Evolutionary conservation across 2,329 filamentous ascomycete species (phyloP).

Genomic region (Aspergillus udagawae): DNA sequence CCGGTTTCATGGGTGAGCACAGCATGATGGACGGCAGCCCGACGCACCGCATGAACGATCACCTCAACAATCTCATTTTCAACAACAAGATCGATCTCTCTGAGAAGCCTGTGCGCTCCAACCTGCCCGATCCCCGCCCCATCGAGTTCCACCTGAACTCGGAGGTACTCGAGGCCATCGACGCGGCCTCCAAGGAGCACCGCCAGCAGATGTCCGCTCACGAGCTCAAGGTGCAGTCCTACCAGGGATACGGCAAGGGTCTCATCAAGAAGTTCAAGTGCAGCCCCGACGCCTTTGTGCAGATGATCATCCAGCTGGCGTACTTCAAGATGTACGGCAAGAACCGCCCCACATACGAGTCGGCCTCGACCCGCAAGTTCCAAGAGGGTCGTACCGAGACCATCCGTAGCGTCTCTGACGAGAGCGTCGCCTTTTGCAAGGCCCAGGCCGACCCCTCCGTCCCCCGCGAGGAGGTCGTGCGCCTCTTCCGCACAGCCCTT

Average conservation of each 20-base stretch:
- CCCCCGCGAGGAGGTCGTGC: conserved; percentile 62
- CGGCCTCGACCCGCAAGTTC: conserved; percentile 89
- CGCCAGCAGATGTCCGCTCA: conserved; percentile 76
- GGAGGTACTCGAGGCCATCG: conserved; percentile 72
- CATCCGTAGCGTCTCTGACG: conserved; percentile 86
- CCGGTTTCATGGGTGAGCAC: conserved; percentile 97
- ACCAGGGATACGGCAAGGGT: conserved; percentile 96
- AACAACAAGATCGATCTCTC: conserved; percentile 91
- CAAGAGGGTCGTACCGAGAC: conserved; percentile 96
- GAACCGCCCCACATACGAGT: conserved; percentile 97
- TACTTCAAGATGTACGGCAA: conserved; percentile 99
- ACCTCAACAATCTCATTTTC: conserved; percentile 86
- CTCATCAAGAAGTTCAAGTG: conserved; percentile 99
- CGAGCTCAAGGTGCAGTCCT: conserved; percentile 88
- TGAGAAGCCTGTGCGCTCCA: conserved; percentile 70
- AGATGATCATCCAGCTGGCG: conserved; percentile 97
- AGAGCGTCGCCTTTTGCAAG: conserved; percentile 83
- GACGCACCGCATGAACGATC: conserved; percentile 93
- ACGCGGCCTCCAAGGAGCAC: conserved; percentile 75
- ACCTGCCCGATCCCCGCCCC: conserved; percentile 73
- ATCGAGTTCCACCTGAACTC: conserved; percentile 75
- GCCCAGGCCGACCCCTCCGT: conserved; percentile 70
- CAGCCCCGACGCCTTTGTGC: conserved; percentile 94
- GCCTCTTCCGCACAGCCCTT: conserved; percentile 77
- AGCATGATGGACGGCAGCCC: conserved; percentile 99